Evolutionary conservation across 306 rosid species (phyloP).

Genomic region (Cajanus cajan): DNA sequence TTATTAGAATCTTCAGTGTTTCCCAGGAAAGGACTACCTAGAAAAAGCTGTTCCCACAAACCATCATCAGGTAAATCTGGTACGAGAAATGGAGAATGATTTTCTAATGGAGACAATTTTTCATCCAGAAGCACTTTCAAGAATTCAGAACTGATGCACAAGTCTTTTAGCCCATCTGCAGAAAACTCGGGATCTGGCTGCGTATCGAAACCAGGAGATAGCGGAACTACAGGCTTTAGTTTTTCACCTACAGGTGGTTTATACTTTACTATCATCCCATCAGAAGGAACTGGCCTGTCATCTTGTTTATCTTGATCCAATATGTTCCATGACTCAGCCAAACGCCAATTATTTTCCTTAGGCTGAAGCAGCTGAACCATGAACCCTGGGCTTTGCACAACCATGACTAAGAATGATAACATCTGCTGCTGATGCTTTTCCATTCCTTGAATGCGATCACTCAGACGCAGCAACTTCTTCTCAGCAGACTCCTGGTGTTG

Average conservation of each 20-base stretch:
- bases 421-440: conserved; percentile 94
- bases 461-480: conserved; percentile 55
- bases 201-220: conserved; percentile 30
- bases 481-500: conserved; percentile 82
- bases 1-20: conserved; percentile 41
- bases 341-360: conserved; percentile 77
- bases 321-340: conserved; percentile 53
- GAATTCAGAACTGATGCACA: conserved; percentile 67
- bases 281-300: conserved; percentile 43
- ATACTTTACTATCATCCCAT: conserved; percentile 69
- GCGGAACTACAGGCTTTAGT: conserved; percentile 35
- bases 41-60: conserved; percentile 74
- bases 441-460: conserved; percentile 79
- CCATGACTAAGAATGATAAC: conserved; percentile 94
- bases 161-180: conserved; percentile 57
- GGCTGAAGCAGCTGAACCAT: conserved; percentile 78
- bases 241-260: conserved; percentile 53
- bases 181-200: conserved; percentile 45
- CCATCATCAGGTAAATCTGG: conserved; percentile 66
- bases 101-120: conserved; percentile 55
- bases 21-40: conserved; percentile 45
- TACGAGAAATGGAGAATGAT: conserved; percentile 52
- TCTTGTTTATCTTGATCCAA: conserved; percentile 46
- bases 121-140: conserved; percentile 81
- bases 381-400: conserved; percentile 84